phyloP scores from a whole-genome alignment of 495 filamentous ascomycete genomes.

The Parathielavia appendiculata region DNA sequence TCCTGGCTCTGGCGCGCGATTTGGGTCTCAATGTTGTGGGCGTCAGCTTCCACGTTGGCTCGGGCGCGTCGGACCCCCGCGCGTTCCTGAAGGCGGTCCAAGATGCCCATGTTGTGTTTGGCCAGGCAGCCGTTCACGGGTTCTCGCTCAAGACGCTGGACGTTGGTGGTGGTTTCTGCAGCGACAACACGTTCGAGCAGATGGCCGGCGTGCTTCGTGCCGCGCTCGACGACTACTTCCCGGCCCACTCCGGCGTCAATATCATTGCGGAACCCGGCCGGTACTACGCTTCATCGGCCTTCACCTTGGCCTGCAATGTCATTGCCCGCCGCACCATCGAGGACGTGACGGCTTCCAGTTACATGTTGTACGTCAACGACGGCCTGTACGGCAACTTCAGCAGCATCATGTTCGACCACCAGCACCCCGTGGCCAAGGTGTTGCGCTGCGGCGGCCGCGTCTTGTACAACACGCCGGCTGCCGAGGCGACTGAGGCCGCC shows the following conservation, averaged over 20 bases:
- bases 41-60: conserved; percentile 97
- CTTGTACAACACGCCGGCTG: conserved; percentile 42
- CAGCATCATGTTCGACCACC: conserved; percentile 98
- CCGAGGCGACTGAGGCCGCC: conserved; percentile 31
- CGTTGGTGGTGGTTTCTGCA: conserved; percentile 87
- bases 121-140: conserved; percentile 73
- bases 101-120: conserved; percentile 85
- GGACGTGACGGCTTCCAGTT: conserved; percentile 50
- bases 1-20: conserved; percentile 75
- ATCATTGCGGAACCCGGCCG: conserved; percentile 96
- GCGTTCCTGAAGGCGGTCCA: conserved; percentile 85
- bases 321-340: conserved; percentile 90
- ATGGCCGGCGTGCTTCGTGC: conserved; percentile 78
- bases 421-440: conserved; percentile 79
- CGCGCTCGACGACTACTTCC: conserved; percentile 83
- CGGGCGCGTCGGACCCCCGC: conserved; percentile 82
- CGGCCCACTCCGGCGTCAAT: conserved; percentile 60
- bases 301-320: conserved; percentile 87
- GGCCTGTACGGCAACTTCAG: conserved; percentile 98
- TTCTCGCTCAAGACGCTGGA: conserved; percentile 82
- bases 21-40: conserved; percentile 94
- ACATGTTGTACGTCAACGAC: conserved; percentile 97
- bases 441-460: conserved; percentile 56
- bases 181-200: conserved; percentile 73
- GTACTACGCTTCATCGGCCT: conserved; percentile 89